These are phyloP conservation scores for Boletus pseudo-olivaceus DNA, from an alignment of 768 basidiomycete genomes.

Conservation along the genomic window DNA sequence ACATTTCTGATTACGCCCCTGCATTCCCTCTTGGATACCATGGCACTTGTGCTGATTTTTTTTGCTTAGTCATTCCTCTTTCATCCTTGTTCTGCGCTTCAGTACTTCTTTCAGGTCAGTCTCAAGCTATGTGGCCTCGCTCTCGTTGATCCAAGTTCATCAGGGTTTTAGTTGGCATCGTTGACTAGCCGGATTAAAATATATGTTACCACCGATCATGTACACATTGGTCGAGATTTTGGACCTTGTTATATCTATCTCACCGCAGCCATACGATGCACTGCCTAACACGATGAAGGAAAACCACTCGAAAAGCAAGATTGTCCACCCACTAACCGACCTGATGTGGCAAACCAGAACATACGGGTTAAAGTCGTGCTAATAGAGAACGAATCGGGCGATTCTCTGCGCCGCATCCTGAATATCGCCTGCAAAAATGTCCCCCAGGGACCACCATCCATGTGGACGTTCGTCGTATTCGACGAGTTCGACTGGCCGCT, in stretches of 20 bases:
- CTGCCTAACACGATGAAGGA: neutral
- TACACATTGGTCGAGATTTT: slow-evolving; percentile 6
- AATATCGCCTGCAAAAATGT: slow-evolving; percentile 14
- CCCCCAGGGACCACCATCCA: slow-evolving; percentile 19
- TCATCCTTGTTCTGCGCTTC: slow-evolving; percentile 2
- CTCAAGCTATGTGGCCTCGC: neutral
- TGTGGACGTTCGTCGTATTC: slow-evolving; percentile 25
- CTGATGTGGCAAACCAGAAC: neutral
- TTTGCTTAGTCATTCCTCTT: slow-evolving; percentile 1
- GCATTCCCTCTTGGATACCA: slow-evolving; percentile 27
- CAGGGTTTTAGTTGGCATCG: slow-evolving; percentile 6
- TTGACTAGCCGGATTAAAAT: slow-evolving; percentile 18
- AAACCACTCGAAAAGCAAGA: neutral
- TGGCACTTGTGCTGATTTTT: slow-evolving; percentile 5
- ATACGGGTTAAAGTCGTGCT: neutral
- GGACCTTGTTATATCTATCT: slow-evolving; percentile 3
- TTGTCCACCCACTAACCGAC: neutral
- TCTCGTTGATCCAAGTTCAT: slow-evolving; percentile 5
- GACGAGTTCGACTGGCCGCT: slow-evolving; percentile 17
- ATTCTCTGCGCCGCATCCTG: slow-evolving; percentile 13
- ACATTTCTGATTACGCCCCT: slow-evolving; percentile 7
- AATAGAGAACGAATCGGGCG: slow-evolving; percentile 1
- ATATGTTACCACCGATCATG: slow-evolving; percentile 7
- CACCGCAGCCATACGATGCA: neutral
- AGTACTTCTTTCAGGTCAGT: slow-evolving; percentile 4